Evolutionary conservation across 345 rosid genomes (phyloP), one percentile per base, ranked within the genome.

Genomic region (Brassica carinata): DNA sequence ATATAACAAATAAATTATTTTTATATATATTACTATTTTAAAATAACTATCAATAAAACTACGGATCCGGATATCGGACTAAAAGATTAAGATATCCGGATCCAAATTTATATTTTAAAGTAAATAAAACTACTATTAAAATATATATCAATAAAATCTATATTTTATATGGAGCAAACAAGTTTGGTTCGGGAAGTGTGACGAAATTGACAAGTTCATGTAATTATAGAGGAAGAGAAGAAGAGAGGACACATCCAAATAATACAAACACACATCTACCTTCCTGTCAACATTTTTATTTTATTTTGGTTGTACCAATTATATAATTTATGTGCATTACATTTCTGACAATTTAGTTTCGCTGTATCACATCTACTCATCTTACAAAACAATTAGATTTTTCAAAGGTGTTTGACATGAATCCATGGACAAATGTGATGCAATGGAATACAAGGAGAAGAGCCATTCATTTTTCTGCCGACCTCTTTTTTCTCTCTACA

Each of bases 111-210:
- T n/a, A n/a, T n/a, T n/a, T n/a, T n/a, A n/a, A n/a, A n/a, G n/a
- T n/a, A n/a, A n/a, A n/a, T n/a, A n/a, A n/a, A n/a, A n/a, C n/a
- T n/a, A n/a, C n/a, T n/a, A n/a, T n/a, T n/a, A n/a, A n/a, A n/a
- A n/a, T n/a, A n/a, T n/a, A n/a, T n/a, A n/a, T 72, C 40, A 26
- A 68, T 30, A 64, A 81, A 30, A 5, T 13, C 2, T 4, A 14
- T 51, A 14, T 51, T 51, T 69, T 67, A 26, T 70, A 81, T 55
- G 80, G 43, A 55, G 62, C 76, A 64, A 75, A 81, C 76, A 71
- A 74, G 80, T 81, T 75, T 81, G 83, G 83, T 81, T 75, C 68
- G 83, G 83, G 76, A 81, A 76, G 26, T 74, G 83, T 74, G 71
- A 69, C 74, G n/a, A 67, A 74, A 80, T 62, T 68, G 11, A 74